A percentile compares a stretch with the other conserved stretches of the same genome.
Evolutionary conservation across 257 asterid genomes (phyloP).

Genomic region (Schizonepeta tenuifolia): DNA sequence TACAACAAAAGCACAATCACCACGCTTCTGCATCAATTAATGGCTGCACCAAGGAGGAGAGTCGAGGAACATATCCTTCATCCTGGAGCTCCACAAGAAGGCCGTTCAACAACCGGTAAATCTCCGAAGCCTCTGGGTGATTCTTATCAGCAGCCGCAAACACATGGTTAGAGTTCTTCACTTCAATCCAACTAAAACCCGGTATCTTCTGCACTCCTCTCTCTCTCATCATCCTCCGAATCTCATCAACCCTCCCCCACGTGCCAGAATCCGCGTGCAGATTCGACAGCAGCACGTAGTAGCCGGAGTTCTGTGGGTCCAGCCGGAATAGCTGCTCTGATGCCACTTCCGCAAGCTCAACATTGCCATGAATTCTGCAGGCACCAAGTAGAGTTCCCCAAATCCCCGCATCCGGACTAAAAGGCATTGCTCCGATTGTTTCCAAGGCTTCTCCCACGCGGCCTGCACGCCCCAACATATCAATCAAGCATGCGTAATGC

Average conservation of each 20-base stretch:
- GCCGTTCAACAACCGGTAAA: slow-evolving; percentile 51
- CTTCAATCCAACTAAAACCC: slow-evolving; percentile 87
- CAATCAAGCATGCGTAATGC: slow-evolving; percentile 87
- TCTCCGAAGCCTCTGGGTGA: slow-evolving; percentile 65
- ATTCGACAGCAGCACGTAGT: slow-evolving; percentile 75
- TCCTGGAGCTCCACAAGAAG: slow-evolving; percentile 69
- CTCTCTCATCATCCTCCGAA: slow-evolving; percentile 69
- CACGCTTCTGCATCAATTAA: slow-evolving; percentile 19
- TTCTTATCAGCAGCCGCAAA: slow-evolving; percentile 75
- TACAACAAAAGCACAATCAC: neutral
- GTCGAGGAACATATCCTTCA: slow-evolving; percentile 53
- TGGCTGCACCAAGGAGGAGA: slow-evolving; percentile 10
- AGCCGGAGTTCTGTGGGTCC: slow-evolving; percentile 92
- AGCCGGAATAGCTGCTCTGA: slow-evolving; percentile 57
- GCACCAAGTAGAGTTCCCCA: slow-evolving; percentile 95
- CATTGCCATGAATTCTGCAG: slow-evolving; percentile 71
- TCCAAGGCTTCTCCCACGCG: slow-evolving; percentile 57
- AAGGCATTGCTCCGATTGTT: slow-evolving; percentile 65
- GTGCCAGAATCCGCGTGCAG: slow-evolving; percentile 73
- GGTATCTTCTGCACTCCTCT: slow-evolving; percentile 77
- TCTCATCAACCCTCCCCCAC: slow-evolving; percentile 64
- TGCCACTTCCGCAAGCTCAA: slow-evolving; percentile 81
- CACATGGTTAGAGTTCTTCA: slow-evolving; percentile 59
- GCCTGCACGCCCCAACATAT: slow-evolving; percentile 78
- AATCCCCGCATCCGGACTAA: slow-evolving; percentile 77